Base-by-base conservation (phyloP, 768 basidiomycete genomes). In the Termitomyces sp. region DNA sequence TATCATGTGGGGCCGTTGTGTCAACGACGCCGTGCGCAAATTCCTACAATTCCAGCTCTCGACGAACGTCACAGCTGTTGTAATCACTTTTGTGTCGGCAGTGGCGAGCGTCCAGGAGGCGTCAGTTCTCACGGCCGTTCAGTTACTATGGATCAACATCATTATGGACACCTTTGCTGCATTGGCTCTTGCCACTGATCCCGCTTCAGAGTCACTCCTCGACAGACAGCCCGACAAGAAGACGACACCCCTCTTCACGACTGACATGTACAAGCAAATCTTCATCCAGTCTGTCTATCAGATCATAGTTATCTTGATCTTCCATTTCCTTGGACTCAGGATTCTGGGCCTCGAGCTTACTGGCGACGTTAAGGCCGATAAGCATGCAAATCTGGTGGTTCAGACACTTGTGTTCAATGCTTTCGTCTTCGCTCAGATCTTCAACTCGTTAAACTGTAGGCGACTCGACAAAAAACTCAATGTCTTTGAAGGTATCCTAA, bases 151-250 rank as follows among this genome's bases (percentile, higher is more conserved):
- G 95, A 93, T 98, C 73, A 98, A 98, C 79, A 89, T 98, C 61
- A 96, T 96, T 71, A 96, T 96, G 95, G 95, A 97, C 69, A 96
- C 94, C 2, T 98, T 99, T 69, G 97, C 97, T 56, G 97, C 97
- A 26, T 86, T 98, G 51, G 97, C 97, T 13, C 84, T 99, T 51
- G 96, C 97, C 18, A 98, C 97, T 26, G 97, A 98, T 71, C 95
- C 95, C 9, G 95, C 97, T 0, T 85, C 88, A 1, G 86, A 86
- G 47, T 70, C 77, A 5, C 82, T 93, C 34, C 84, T 99, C 44
- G 80, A 97, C 55, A 87, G 96, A 67, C 90, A 91, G 71, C 97
- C 97, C 4, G 95, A 98, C 72, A 86, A 83, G 76, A 91, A 92
- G 75, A 84, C 82, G 1, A 87, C 93, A 1, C 93, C 97, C 2